phyloP scores from a whole-genome alignment of 495 filamentous ascomycete species.

The Xylaria longipes region DNA sequence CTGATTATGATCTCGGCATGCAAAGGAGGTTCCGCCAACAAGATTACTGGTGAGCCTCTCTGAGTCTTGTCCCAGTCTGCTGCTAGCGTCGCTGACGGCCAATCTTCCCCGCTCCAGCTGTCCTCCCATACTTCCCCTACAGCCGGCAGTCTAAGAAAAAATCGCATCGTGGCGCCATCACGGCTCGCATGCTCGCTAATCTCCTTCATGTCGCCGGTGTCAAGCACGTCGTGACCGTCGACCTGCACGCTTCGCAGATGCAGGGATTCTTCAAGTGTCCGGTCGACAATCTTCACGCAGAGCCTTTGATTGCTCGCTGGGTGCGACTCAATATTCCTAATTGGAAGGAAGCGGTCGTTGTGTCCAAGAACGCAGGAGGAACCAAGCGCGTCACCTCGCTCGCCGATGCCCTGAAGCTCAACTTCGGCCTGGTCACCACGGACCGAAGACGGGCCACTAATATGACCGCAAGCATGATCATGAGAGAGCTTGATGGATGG shows the following conservation, averaged over 20 bases:
- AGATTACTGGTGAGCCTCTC: conserved; percentile 81
- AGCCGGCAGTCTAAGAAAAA: conserved; percentile 99
- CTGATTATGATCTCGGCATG: conserved; percentile 98
- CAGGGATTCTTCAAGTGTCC: conserved; percentile 99
- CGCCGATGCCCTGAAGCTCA: conserved; percentile 94
- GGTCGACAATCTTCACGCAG: conserved; percentile 96
- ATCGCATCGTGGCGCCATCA: conserved; percentile 94
- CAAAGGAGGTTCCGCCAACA: conserved; percentile 96
- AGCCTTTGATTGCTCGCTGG: conserved; percentile 96
- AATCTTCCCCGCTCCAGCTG: conserved; percentile 63
- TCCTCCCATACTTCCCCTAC: conserved; percentile 98
- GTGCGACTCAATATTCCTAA: conserved; percentile 83
- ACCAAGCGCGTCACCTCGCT: conserved; percentile 97
- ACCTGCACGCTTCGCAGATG: conserved; percentile 96
- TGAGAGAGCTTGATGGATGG: conserved; percentile 56
- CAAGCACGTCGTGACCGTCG: conserved; percentile 96
- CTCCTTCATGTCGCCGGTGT: conserved; percentile 91
- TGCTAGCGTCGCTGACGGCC: conserved; percentile 32
- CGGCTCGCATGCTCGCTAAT: conserved; percentile 95
- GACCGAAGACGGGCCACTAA: conserved; percentile 74
- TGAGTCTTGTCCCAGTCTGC: conserved; percentile 11
- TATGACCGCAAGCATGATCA: conserved; percentile 71
- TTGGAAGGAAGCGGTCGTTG: conserved; percentile 92
- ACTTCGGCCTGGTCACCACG: conserved; percentile 96
- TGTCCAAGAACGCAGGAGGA: conserved; percentile 97